Evolutionary conservation across 2,329 filamentous ascomycete species (phyloP), one percentile per base, ranked within the genome.

Genomic region (Colletotrichum kahawae): DNA sequence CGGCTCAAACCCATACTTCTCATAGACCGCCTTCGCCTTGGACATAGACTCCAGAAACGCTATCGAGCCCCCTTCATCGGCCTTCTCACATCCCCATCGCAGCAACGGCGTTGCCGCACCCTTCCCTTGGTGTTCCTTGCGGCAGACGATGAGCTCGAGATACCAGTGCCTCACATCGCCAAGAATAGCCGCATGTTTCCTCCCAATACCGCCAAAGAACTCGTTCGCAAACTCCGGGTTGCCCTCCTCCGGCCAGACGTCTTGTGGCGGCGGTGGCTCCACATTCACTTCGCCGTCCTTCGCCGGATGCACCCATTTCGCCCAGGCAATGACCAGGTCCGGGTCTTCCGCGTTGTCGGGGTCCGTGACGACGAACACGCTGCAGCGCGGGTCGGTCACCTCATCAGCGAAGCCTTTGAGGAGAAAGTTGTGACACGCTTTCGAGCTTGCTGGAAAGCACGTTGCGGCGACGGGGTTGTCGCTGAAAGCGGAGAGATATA

Each of bases 11-110:
- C 89, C 89, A 77, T 86, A 83, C 76, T 84, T 87, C 73, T 84
- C 79, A 81, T 91, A 91, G 21, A 90, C 68, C 1, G 82, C 83
- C 72, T 82, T 85, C 4, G 87, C 89, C 18, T 83, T 84, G 0
- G 83, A 84, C 60, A 89, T 90, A 10, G 88, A 87, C 74, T 91
- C 88, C 2, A 91, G 79, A 79, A 88, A 91, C 12, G 85, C 83
- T 59, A 87, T 85, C 16, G 33, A 24, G 4, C 84, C 82, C 2
- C 83, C 84, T 7, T 80, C 82, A 77, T 90, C 88, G 1, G 88
- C 88, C 75, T 81, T 82, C 31, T 84, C 79, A 8, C 87, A 73
- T 0, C 89, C 90, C 87, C 88, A 91, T 31, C 80, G 79, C 51
- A 91, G 77, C 27, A 91, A 69, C 34, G 81, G 79, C 16, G 82